phyloP scores from a whole-genome alignment of 2,329 filamentous ascomycete species.

The Ophiostoma triangulosporum region DNA sequence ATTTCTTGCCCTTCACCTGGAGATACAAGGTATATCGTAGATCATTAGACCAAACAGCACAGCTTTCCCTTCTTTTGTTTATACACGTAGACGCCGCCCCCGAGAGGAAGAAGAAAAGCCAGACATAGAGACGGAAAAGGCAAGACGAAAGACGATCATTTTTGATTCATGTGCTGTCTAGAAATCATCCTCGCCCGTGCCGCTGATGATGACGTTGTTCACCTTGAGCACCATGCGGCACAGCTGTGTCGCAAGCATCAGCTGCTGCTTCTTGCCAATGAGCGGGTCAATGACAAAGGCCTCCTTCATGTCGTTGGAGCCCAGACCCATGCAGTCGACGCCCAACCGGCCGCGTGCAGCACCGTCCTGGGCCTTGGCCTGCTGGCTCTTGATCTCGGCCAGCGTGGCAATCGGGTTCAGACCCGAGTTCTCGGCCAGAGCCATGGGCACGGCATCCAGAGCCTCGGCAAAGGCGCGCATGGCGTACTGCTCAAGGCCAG shows the following conservation, averaged over 20 bases:
- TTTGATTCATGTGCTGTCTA: constrained; percentile 27
- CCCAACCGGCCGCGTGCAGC: constrained; percentile 53
- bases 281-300: constrained; percentile 97
- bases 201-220: constrained; percentile 91
- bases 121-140: not conserved
- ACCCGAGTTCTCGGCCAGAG: constrained; percentile 92
- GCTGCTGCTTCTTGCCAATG: constrained; percentile 95
- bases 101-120: not conserved
- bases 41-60: not conserved
- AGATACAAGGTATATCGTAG: no score
- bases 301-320: constrained; percentile 93
- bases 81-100: not conserved
- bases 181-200: constrained; percentile 76
- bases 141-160: not conserved
- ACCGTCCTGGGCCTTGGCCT: constrained; percentile 56
- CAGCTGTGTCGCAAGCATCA: constrained; percentile 89
- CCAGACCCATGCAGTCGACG: constrained; percentile 94
- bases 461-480: constrained; percentile 98
- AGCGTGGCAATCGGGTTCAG: constrained; percentile 92
- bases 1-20: not conserved
- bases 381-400: constrained; percentile 88
- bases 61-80: not conserved
- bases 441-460: constrained; percentile 86
- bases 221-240: constrained; percentile 97
- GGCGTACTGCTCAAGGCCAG: constrained; percentile 95